Conservation (phyloP, 2,329 filamentous ascomycete genomes). For the Curvularia hawaiiensis region DNA sequence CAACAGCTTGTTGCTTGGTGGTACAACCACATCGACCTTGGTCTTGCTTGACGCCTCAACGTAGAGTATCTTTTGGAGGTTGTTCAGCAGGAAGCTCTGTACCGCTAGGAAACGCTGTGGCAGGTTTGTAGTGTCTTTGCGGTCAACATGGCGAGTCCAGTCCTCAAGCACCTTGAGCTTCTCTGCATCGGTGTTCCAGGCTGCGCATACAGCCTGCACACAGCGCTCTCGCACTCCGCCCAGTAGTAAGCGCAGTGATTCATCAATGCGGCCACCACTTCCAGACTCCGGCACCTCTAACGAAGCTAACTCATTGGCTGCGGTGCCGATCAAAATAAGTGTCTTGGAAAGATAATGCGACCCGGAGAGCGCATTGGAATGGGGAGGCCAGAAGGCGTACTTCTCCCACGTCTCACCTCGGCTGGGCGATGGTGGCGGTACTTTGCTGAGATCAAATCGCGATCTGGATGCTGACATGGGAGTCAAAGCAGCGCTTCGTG, state of each 20-base stretch:
- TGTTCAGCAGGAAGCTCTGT: constrained; percentile 78
- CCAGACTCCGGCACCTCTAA: constrained; percentile 69
- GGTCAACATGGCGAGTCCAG: constrained; percentile 83
- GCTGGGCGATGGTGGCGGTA: constrained; percentile 74
- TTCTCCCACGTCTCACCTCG: constrained; percentile 89
- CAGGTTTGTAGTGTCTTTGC: constrained; percentile 88
- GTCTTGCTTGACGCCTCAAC: constrained; percentile 82
- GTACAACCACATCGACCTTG: constrained; percentile 79
- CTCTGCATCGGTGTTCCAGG: constrained; percentile 93
- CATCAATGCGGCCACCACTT: constrained; percentile 58
- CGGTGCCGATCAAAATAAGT: constrained; percentile 81
- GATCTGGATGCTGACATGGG: constrained; percentile 73
- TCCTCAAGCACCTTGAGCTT: constrained; percentile 92
- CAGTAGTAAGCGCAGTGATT: constrained; percentile 77
- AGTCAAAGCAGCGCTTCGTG: constrained; percentile 59
- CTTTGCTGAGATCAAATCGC: constrained; percentile 76
- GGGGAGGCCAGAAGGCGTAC: constrained; percentile 94
- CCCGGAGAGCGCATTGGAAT: constrained; percentile 90
- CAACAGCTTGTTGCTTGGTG: constrained; percentile 84
- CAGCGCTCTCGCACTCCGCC: constrained; percentile 81
- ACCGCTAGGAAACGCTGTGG: constrained; percentile 84
- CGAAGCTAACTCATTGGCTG: constrained; percentile 82
- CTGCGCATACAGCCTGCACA: constrained; percentile 81
- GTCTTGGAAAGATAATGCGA: constrained; percentile 87
- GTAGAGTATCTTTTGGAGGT: constrained; percentile 95